Percentiles rank a stretch among this genome's conserved stretches.
These are phyloP conservation scores for Sporothrix pseudoabietina DNA, from an alignment of 2,329 filamentous ascomycete species.

Conservation along the genomic window DNA sequence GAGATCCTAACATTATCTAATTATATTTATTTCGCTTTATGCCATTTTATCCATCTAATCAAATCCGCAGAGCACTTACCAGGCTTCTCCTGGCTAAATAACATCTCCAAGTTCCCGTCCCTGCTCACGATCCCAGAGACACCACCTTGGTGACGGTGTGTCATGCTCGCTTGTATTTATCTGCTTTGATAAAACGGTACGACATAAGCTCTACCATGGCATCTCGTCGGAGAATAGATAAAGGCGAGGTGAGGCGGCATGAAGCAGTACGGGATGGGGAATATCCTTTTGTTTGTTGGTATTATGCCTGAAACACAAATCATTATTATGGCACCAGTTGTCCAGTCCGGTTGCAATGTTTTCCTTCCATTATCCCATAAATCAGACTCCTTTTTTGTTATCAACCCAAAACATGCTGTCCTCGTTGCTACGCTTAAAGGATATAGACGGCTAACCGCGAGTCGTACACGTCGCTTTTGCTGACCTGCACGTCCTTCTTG, in stretches of 20 bases:
- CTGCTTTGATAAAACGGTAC: not conserved
- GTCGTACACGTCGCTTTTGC: conserved; percentile 56
- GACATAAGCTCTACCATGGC: not conserved
- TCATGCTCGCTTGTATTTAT: not conserved
- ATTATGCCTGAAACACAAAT: not conserved
- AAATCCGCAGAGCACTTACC: not conserved
- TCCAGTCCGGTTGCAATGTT: not conserved
- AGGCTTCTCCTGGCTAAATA: not conserved
- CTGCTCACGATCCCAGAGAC: conserved; percentile 2
- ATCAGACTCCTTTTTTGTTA: not conserved
- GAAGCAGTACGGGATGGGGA: not conserved
- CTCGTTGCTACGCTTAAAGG: conserved; percentile 25
- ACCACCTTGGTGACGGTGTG: conserved; percentile 7
- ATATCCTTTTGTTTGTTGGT: not conserved
- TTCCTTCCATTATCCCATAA: not conserved
- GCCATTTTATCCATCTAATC: not conserved
- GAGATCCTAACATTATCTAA: not conserved
- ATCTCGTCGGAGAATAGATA: not conserved
- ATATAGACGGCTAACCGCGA: conserved; percentile 61
- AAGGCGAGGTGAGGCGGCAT: not conserved
- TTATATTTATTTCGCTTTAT: not conserved
- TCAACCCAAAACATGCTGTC: not conserved
- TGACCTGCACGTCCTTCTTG: conserved; percentile 55
- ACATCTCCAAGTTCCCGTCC: not conserved
- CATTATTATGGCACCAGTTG: not conserved